phyloP scores from a whole-genome alignment of 768 basidiomycete genomes.

The Dioszegia aurantiaca region DNA sequence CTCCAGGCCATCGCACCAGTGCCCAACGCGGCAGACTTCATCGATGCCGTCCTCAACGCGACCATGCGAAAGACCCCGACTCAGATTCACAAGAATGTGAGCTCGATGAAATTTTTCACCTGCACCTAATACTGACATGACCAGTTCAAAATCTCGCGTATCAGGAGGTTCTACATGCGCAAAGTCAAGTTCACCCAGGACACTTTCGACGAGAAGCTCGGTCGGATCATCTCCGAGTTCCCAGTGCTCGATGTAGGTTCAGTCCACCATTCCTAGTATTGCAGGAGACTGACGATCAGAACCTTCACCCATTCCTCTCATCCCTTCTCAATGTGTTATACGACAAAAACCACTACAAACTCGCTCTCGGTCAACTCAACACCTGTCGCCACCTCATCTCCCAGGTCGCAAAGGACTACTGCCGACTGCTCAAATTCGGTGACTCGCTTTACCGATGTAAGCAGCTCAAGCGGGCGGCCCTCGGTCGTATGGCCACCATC shows the following conservation, averaged over 20 bases:
- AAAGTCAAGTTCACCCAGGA: slow-evolving; percentile 99
- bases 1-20: slow-evolving; percentile 98
- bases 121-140: neutral
- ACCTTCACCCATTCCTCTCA: slow-evolving; percentile 92
- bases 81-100: slow-evolving; percentile 90
- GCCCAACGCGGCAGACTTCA: slow-evolving; percentile 88
- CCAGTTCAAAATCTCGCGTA: slow-evolving; percentile 92
- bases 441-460: slow-evolving; percentile 97
- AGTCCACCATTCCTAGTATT: neutral
- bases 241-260: slow-evolving; percentile 93
- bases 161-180: slow-evolving; percentile 92
- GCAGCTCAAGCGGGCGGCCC: slow-evolving; percentile 93
- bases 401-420: slow-evolving; percentile 95
- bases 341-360: slow-evolving; percentile 99
- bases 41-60: slow-evolving; percentile 55
- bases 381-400: slow-evolving; percentile 95
- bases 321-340: slow-evolving; percentile 97
- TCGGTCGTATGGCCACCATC: slow-evolving; percentile 98
- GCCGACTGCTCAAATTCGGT: slow-evolving; percentile 93
- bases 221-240: slow-evolving; percentile 89
- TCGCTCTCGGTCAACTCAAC: slow-evolving; percentile 92
- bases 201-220: slow-evolving; percentile 90
- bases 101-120: slow-evolving; percentile 11
- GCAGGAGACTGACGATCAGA: slow-evolving; percentile 53
- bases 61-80: slow-evolving; percentile 98